Percentiles rank a stretch among this genome's conserved stretches.
Evolutionary conservation across 768 basidiomycete species (phyloP).

Genomic region (Podaxis rugospora): DNA sequence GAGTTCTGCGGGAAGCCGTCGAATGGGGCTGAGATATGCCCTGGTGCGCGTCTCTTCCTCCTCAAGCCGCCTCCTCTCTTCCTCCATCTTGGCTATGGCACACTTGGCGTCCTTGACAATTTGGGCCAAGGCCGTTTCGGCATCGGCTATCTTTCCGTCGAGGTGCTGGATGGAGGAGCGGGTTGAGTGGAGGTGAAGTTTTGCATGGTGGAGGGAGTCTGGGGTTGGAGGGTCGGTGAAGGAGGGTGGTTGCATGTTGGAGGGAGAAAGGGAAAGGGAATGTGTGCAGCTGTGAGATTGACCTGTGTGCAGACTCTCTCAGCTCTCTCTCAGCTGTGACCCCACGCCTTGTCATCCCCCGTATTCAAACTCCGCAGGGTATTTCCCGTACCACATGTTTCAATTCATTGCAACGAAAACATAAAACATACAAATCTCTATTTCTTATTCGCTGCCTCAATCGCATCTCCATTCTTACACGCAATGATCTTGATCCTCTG

Average conservation of each 20-base stretch:
- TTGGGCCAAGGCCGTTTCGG: constrained; percentile 53
- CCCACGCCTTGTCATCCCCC: not conserved
- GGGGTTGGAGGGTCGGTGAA: constrained; percentile 60
- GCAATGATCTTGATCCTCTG: constrained; percentile 95
- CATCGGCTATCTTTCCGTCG: constrained; percentile 42
- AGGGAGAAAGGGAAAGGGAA: not conserved
- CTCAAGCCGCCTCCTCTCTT: constrained; percentile 45
- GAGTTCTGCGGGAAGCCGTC: constrained; percentile 68
- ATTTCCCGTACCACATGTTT: constrained; percentile 13
- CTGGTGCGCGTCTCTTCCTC: constrained; percentile 42
- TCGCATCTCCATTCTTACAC: constrained; percentile 92
- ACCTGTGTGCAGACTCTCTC: not conserved
- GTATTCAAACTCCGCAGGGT: constrained; percentile 18
- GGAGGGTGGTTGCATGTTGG: constrained; percentile 8
- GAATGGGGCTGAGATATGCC: constrained; percentile 71
- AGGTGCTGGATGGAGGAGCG: constrained; percentile 31
- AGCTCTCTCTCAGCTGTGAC: not conserved
- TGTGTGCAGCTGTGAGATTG: not conserved
- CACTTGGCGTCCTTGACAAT: constrained; percentile 51
- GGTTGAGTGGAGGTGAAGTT: constrained; percentile 35
- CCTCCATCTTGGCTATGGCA: constrained; percentile 50
- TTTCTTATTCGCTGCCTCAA: constrained; percentile 78
- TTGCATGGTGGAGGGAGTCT: constrained; percentile 48
- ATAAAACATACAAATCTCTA: not conserved
- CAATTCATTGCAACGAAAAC: not conserved